Evolutionary conservation across 2,329 filamentous ascomycete species (phyloP).

Genomic region (Aspergillus cejpii): DNA sequence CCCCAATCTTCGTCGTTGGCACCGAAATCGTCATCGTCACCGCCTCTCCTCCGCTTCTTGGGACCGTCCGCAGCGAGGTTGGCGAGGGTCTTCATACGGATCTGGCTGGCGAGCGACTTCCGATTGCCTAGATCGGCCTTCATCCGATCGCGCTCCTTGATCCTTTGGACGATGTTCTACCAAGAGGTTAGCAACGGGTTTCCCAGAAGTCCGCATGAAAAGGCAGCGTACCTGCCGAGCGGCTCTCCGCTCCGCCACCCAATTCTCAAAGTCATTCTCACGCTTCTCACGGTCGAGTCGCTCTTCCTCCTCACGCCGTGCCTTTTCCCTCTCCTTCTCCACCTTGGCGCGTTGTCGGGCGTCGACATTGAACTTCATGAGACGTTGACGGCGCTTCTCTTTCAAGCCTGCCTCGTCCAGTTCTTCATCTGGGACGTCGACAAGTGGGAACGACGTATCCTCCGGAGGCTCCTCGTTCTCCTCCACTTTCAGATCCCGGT

Average conservation of each 20-base stretch:
- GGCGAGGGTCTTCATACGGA: conserved; percentile 96
- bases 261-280: conserved; percentile 74
- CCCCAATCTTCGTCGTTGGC: conserved; percentile 98
- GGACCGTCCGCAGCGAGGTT: conserved; percentile 89
- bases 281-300: conserved; percentile 76
- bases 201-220: background rate
- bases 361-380: conserved; percentile 92
- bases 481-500: conserved; percentile 86
- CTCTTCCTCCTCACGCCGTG: conserved; percentile 73
- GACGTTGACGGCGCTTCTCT: conserved; percentile 82
- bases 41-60: conserved; percentile 74
- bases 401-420: conserved; percentile 87
- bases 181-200: conserved; percentile 20
- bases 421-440: conserved; percentile 85
- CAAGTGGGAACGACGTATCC: conserved; percentile 75
- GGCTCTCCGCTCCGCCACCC: conserved; percentile 75
- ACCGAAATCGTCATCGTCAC: conserved; percentile 92
- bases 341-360: conserved; percentile 88
- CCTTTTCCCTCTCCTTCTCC: conserved; percentile 90
- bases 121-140: conserved; percentile 94
- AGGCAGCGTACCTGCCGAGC: conserved; percentile 51
- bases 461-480: conserved; percentile 69
- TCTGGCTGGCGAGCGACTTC: conserved; percentile 91
- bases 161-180: conserved; percentile 65
- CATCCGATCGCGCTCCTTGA: conserved; percentile 87